Evolutionary conservation across 2,329 filamentous ascomycete species (phyloP).

Genomic region (Incumbomyces delicatus): DNA sequence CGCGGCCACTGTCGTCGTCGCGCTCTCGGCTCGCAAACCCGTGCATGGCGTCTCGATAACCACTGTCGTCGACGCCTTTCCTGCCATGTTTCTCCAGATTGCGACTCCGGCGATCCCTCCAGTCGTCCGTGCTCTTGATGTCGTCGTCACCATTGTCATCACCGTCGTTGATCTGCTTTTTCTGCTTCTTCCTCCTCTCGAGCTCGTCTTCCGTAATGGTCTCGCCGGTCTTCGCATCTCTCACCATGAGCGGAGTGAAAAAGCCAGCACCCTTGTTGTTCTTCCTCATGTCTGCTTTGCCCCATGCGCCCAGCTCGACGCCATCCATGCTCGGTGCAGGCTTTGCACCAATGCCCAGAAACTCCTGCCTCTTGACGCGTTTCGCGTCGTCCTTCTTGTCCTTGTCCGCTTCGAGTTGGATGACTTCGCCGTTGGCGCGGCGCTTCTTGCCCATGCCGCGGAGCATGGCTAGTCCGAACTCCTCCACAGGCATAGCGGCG

Average conservation of each 20-base stretch:
- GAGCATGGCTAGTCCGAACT: constrained; percentile 83
- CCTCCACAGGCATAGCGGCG: constrained; percentile 79
- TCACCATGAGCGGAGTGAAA: constrained; percentile 53
- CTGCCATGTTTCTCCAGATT: constrained; percentile 33
- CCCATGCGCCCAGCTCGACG: constrained; percentile 71
- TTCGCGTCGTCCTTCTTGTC: constrained; percentile 24
- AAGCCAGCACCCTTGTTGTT: constrained; percentile 41
- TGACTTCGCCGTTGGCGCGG: constrained; percentile 45
- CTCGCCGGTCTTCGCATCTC: constrained; percentile 54
- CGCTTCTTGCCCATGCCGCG: constrained; percentile 92
- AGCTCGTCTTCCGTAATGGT: constrained; percentile 54
- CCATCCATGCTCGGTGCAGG: constrained; percentile 42
- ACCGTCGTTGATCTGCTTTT: constrained; percentile 32
- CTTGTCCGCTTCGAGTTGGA: constrained; percentile 32
- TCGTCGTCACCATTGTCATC: too few species aligned
- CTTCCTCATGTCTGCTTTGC: constrained; percentile 50
- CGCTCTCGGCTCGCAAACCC: constrained; percentile 30
- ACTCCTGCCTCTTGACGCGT: constrained; percentile 56
- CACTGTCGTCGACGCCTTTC: constrained; percentile 25
- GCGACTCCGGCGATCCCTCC: constrained; percentile 36
- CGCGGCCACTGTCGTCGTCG: constrained; percentile 20
- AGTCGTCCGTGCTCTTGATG: constrained; percentile 24
- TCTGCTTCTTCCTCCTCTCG: constrained; percentile 40
- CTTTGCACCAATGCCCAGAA: constrained; percentile 83
- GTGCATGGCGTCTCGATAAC: constrained; percentile 29